Percentiles rank a stretch among this genome's conserved stretches.
phyloP scores from a whole-genome alignment of 2,329 filamentous ascomycete species.

The Zasmidium cellare region DNA sequence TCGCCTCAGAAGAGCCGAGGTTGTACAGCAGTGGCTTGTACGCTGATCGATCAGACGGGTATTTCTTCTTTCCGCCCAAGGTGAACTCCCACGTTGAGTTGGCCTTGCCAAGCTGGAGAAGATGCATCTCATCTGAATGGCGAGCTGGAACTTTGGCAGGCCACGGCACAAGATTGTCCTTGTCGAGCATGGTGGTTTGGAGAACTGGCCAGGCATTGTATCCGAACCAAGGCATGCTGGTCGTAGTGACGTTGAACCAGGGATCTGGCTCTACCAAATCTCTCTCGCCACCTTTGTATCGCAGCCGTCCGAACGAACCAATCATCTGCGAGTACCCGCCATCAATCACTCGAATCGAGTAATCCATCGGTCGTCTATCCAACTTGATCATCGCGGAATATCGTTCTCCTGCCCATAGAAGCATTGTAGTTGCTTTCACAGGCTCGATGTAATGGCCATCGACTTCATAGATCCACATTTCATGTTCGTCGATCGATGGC shows the following conservation, averaged over 20 bases:
- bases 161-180: background rate
- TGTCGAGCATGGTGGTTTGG: background rate
- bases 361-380: slow-evolving; percentile 43
- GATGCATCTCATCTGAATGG: background rate
- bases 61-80: slow-evolving; percentile 1
- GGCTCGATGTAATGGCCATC: slow-evolving; percentile 51
- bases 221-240: background rate
- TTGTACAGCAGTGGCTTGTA: slow-evolving; percentile 12
- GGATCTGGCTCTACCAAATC: background rate
- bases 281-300: slow-evolving; percentile 43
- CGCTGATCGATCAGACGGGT: slow-evolving; percentile 4
- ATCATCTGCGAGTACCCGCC: background rate
- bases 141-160: background rate
- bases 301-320: background rate
- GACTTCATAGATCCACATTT: slow-evolving; percentile 20
- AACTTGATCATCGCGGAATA: slow-evolving; percentile 54
- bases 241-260: background rate
- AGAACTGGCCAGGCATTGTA: background rate
- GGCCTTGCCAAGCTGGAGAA: background rate
- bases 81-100: background rate
- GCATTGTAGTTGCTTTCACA: slow-evolving; percentile 44
- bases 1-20: slow-evolving; percentile 10
- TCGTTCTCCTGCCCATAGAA: slow-evolving; percentile 53
- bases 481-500: slow-evolving; percentile 18
- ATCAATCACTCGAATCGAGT: background rate